A percentile compares a stretch with the other conserved stretches of the same genome.
These are phyloP conservation scores for Venturia effusa DNA, from an alignment of 2,329 filamentous ascomycete genomes.

Conservation along the genomic window DNA sequence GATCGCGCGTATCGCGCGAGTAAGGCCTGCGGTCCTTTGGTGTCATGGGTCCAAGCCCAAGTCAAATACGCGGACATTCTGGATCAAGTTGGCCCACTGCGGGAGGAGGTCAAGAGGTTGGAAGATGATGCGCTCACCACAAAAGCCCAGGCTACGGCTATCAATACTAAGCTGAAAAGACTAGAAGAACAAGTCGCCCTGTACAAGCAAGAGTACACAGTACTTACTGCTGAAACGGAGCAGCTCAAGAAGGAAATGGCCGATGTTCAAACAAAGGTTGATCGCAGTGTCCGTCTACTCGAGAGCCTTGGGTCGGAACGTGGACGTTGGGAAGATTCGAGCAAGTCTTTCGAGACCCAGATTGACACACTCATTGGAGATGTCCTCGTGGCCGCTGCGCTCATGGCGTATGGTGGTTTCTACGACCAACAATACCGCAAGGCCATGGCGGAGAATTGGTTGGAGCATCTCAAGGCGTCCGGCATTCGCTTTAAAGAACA, in stretches of 20 bases:
- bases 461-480: conserved; percentile 85
- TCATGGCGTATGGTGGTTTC: conserved; percentile 90
- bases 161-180: conserved; percentile 73
- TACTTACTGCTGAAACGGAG: conserved; percentile 91
- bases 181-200: conserved; percentile 85
- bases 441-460: conserved; percentile 95
- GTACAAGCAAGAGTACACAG: conserved; percentile 94
- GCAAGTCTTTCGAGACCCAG: conserved; percentile 95
- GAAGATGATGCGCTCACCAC: conserved; percentile 86
- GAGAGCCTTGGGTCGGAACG: conserved; percentile 93
- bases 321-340: conserved; percentile 89
- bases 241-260: conserved; percentile 97
- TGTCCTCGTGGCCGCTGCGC: conserved; percentile 90
- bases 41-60: conserved; percentile 94
- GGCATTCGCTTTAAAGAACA: conserved; percentile 86
- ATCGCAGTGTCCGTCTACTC: conserved; percentile 85
- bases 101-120: conserved; percentile 77
- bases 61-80: conserved; percentile 97
- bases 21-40: conserved; percentile 91
- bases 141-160: conserved; percentile 84
- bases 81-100: conserved; percentile 82
- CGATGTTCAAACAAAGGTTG: conserved; percentile 93
- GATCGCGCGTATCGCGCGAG: conserved; percentile 93
- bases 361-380: conserved; percentile 95
- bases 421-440: conserved; percentile 98